Percentiles rank a stretch among this genome's conserved stretches.
Conservation (phyloP, 139 green algal genomes). For the Chlamydomonas sp. region DNA sequence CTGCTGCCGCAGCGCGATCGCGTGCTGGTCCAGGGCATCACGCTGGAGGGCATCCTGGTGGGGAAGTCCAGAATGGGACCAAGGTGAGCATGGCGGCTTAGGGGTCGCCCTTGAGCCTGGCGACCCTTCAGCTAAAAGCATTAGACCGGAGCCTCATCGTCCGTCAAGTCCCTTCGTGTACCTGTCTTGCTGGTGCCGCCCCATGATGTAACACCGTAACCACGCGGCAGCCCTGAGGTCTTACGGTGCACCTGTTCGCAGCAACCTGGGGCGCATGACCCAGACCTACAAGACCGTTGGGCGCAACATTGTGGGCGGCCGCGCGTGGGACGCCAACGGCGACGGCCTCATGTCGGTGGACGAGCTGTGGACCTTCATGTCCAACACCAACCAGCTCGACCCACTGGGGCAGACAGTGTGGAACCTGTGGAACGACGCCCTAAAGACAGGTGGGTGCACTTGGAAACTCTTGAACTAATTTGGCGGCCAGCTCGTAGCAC, state of each 20-base stretch:
- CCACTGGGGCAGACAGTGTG: neutral
- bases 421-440: neutral
- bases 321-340: neutral
- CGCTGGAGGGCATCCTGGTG: neutral
- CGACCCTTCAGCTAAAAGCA: no score
- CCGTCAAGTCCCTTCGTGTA: no score
- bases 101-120: no score
- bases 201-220: no score
- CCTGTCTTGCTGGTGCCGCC: no score
- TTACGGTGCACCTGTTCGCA: neutral
- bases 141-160: no score
- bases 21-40: neutral
- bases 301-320: neutral
- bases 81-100: neutral
- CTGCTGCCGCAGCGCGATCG: neutral
- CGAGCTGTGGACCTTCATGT: conserved; percentile 11
- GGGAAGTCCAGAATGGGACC: neutral
- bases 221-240: no score
- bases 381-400: neutral
- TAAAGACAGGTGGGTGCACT: neutral
- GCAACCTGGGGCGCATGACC: neutral
- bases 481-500: neutral
- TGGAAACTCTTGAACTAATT: neutral
- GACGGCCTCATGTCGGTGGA: neutral
- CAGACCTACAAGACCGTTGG: neutral